Conservation (phyloP, 1,284 basidiomycete species). For the Trametes versicolor region DNA sequence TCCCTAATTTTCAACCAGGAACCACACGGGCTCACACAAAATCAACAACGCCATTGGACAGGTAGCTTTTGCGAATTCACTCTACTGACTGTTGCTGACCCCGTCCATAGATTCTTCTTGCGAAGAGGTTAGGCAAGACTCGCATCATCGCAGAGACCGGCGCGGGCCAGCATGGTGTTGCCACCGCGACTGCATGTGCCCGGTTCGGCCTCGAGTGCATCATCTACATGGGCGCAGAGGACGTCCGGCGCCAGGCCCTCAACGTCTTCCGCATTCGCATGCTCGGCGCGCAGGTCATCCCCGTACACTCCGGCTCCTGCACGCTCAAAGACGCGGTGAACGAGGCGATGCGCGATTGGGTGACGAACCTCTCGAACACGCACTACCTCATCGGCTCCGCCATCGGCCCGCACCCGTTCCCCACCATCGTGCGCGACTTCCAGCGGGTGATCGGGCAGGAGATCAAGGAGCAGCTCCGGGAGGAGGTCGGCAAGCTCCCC, state of each 20-base stretch:
- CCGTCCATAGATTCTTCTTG: conserved; percentile 82
- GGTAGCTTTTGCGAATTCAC: conserved; percentile 47
- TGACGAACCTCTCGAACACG: conserved; percentile 92
- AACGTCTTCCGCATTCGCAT: conserved; percentile 99
- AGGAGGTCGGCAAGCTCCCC: conserved; percentile 85
- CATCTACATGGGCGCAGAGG: conserved; percentile 99
- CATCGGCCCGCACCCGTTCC: conserved; percentile 99
- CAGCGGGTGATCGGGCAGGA: conserved; percentile 96
- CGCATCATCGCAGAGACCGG: conserved; percentile 99
- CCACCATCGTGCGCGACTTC: conserved; percentile 98
- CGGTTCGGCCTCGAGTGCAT: conserved; percentile 96
- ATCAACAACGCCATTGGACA: conserved; percentile 97
- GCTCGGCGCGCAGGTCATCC: conserved; percentile 93
- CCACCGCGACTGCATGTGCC: conserved; percentile 97
- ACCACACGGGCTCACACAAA: conserved; percentile 97
- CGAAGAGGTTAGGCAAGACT: conserved; percentile 92
- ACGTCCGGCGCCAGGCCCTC: conserved; percentile 93
- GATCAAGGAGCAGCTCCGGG: conserved; percentile 90
- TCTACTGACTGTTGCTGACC: conserved; percentile 10
- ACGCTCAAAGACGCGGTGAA: conserved; percentile 99
- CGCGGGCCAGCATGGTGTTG: conserved; percentile 98
- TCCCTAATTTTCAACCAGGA: conserved; percentile 55
- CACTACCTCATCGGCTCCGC: conserved; percentile 98
- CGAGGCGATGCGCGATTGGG: conserved; percentile 98
- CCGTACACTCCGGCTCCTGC: conserved; percentile 93